These are phyloP conservation scores for Porcisia hertigi DNA, from an alignment of 208 protist genomes.

Conservation along the genomic window DNA sequence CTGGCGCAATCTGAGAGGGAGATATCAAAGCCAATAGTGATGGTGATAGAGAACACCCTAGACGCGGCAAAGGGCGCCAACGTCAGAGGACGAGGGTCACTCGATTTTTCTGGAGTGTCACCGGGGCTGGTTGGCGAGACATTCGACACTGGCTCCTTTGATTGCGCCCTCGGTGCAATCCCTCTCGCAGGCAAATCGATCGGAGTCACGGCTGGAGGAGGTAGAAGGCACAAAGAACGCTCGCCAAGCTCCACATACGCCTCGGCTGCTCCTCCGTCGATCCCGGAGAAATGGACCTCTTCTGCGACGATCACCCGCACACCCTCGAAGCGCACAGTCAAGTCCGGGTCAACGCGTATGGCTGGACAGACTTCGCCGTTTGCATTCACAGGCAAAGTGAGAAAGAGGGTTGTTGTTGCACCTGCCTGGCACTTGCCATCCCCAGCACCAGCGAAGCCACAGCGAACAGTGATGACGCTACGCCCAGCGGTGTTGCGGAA, in stretches of 20 bases:
- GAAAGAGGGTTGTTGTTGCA: conserved; percentile 2
- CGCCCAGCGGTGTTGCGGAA: conserved; percentile 18
- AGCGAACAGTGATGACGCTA: conserved; percentile 31
- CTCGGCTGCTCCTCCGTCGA: not conserved
- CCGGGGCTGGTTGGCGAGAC: not conserved
- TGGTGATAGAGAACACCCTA: conserved; percentile 3
- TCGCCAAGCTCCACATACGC: conserved; percentile 24
- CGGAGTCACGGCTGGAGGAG: not conserved
- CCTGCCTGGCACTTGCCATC: not conserved
- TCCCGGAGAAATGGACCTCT: not conserved
- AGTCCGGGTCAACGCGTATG: conserved; percentile 24
- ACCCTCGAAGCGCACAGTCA: conserved; percentile 32
- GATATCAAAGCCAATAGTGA: conserved; percentile 13
- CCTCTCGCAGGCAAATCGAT: not conserved
- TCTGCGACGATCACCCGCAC: conserved; percentile 13
- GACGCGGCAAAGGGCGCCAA: not conserved
- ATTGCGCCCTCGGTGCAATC: not conserved
- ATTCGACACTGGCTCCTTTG: not conserved
- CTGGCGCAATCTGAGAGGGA: conserved; percentile 10
- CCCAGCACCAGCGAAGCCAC: not conserved
- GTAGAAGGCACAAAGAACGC: conserved; percentile 28
- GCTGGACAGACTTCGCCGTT: conserved; percentile 25
- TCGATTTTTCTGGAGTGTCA: not conserved
- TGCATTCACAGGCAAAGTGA: conserved; percentile 11
- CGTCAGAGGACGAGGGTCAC: not conserved